Conservation (phyloP, 371 early-diverging fungal genomes). For the Homolaphlyctis polyrhiza region DNA sequence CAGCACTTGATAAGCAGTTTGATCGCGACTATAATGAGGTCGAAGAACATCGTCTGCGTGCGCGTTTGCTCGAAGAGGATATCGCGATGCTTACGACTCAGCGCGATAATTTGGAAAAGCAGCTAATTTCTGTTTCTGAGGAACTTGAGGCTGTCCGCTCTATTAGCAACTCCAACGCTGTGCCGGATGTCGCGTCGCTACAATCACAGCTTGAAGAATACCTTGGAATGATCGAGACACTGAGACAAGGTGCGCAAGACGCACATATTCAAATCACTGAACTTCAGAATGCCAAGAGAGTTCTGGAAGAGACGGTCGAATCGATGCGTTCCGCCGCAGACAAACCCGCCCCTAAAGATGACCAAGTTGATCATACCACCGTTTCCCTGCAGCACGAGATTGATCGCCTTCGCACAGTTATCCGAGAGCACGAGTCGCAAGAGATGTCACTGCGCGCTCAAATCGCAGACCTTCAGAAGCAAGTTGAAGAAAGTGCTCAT, state of each 20-base stretch:
- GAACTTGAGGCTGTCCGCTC: not conserved
- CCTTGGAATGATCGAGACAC: not conserved
- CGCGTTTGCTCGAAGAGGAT: conserved; percentile 4
- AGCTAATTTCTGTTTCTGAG: not conserved
- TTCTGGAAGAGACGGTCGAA: conserved; percentile 5
- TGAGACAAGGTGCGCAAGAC: conserved; percentile 3
- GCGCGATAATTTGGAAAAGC: not conserved
- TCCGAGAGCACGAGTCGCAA: not conserved
- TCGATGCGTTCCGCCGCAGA: not conserved
- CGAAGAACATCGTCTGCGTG: conserved; percentile 4
- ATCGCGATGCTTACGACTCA: not conserved
- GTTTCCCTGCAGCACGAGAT: conserved; percentile 1
- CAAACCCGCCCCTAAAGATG: too few relatives aligned
- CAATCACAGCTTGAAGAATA: not conserved
- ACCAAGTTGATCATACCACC: not conserved
- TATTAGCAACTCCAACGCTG: not conserved
- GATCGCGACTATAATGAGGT: conserved; percentile 7
- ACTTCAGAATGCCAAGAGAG: not conserved
- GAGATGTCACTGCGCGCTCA: not conserved
- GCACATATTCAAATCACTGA: not conserved
- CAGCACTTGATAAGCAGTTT: conserved; percentile 5
- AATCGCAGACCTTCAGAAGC: not conserved
- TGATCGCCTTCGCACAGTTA: not conserved
- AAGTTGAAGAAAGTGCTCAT: not conserved
- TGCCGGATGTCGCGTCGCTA: not conserved